phyloP scores from a whole-genome alignment of 2,329 filamentous ascomycete species.

The Ploettnerulaceae sp. region DNA sequence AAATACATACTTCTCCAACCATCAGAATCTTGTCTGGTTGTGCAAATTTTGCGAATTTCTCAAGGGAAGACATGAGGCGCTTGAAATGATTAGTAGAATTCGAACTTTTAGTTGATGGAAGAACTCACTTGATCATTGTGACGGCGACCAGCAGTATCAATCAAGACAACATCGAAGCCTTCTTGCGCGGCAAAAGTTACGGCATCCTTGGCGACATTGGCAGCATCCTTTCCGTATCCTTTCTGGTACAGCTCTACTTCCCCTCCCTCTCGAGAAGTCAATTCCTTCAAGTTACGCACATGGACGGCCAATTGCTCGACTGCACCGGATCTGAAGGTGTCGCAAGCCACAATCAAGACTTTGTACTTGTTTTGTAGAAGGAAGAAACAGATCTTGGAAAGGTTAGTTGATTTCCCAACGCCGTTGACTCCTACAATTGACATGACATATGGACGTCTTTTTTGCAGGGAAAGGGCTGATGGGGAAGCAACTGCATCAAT shows the following conservation, averaged over 20 bases:
- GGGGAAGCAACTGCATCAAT: constrained; percentile 75
- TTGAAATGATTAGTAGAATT: constrained; percentile 16
- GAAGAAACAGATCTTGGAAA: constrained; percentile 98
- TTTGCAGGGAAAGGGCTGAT: constrained; percentile 55
- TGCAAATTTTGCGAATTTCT: constrained; percentile 96
- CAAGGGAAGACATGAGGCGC: constrained; percentile 89
- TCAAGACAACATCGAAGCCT: constrained; percentile 87
- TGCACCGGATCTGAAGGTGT: constrained; percentile 94
- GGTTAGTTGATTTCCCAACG: constrained; percentile 95
- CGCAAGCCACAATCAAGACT: constrained; percentile 87
- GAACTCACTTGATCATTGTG: constrained; percentile 74
- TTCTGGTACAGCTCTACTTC: constrained; percentile 91
- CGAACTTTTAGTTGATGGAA: not conserved
- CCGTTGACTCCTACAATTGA: constrained; percentile 98
- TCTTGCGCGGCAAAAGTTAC: constrained; percentile 73
- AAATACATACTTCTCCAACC: constrained; percentile 57
- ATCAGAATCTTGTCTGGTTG: constrained; percentile 98
- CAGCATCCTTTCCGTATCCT: constrained; percentile 96
- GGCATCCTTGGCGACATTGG: constrained; percentile 89
- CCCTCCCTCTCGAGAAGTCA: constrained; percentile 78
- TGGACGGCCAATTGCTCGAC: constrained; percentile 97
- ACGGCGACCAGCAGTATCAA: constrained; percentile 89
- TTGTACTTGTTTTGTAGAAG: constrained; percentile 95
- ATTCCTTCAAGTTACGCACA: constrained; percentile 86
- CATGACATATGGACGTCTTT: constrained; percentile 84